Conservation (phyloP, 2,329 filamentous ascomycete genomes). For the Trichoderma koningii region DNA sequence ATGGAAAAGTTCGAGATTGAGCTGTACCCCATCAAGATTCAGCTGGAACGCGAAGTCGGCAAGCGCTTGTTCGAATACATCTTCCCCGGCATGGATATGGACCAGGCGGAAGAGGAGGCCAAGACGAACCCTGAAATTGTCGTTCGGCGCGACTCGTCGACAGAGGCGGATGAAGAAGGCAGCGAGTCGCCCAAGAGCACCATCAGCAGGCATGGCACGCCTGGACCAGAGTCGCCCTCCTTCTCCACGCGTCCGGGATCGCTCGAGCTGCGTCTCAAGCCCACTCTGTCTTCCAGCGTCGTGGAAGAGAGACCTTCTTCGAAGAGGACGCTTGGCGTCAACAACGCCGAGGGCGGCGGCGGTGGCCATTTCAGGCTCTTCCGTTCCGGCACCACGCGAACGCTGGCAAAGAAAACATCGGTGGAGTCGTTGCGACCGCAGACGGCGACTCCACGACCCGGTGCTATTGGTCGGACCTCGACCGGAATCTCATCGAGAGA, state of each 20-base stretch:
- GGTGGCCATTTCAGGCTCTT: constrained; percentile 52
- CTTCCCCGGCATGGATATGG: constrained; percentile 79
- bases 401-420: constrained; percentile 55
- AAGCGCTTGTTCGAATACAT: constrained; percentile 96
- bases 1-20: constrained; percentile 97
- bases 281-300: constrained; percentile 69
- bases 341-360: constrained; percentile 49
- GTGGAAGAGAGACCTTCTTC: constrained; percentile 41
- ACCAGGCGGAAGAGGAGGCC: constrained; percentile 47
- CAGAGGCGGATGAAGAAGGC: constrained; percentile 51
- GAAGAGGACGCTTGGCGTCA: constrained; percentile 51
- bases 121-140: constrained; percentile 65
- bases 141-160: constrained; percentile 43
- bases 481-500: constrained; percentile 51
- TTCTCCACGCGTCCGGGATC: constrained; percentile 68
- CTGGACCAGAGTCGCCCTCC: constrained; percentile 49
- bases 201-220: constrained; percentile 42
- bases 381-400: constrained; percentile 48
- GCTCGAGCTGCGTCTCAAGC: constrained; percentile 78
- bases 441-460: constrained; percentile 44
- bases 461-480: constrained; percentile 47
- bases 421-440: constrained; percentile 56
- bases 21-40: constrained; percentile 88
- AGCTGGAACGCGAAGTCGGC: constrained; percentile 88
- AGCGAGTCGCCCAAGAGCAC: constrained; percentile 47